These are phyloP conservation scores for Brassica balearica DNA, from an alignment of 441 rosid genomes.

Conservation along the genomic window DNA sequence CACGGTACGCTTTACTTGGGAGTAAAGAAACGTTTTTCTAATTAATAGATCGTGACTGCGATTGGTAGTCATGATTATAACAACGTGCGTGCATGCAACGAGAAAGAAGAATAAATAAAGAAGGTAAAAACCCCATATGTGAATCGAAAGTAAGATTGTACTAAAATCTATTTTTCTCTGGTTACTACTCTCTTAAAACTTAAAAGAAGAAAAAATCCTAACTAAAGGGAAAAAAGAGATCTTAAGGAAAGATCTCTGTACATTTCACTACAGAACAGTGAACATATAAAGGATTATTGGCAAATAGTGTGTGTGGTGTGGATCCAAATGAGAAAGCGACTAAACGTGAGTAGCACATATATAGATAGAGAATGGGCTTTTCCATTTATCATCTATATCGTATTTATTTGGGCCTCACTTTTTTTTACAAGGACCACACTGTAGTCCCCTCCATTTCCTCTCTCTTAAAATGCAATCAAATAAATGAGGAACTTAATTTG, in stretches of 20 bases:
- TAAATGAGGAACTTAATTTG: slow-evolving; percentile 21
- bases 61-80: slow-evolving; percentile 28
- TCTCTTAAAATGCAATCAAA: background rate
- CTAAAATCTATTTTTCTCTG: background rate
- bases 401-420: slow-evolving; percentile 47
- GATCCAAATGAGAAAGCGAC: slow-evolving; percentile 48
- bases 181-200: background rate
- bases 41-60: slow-evolving; percentile 31
- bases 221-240: background rate
- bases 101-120: background rate
- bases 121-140: background rate
- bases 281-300: slow-evolving; percentile 3
- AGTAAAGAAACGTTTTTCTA: slow-evolving; percentile 31
- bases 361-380: slow-evolving; percentile 42
- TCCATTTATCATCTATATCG: slow-evolving; percentile 29
- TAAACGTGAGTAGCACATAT: slow-evolving; percentile 35
- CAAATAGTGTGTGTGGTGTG: slow-evolving; percentile 20
- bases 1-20: slow-evolving; percentile 21
- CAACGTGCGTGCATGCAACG: slow-evolving; percentile 39
- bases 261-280: slow-evolving; percentile 19
- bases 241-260: slow-evolving; percentile 5
- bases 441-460: slow-evolving; percentile 12
- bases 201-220: background rate
- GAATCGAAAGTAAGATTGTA: background rate
- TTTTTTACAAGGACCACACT: slow-evolving; percentile 39